A percentile compares a stretch with the other conserved stretches of the same genome.
phyloP scores from a whole-genome alignment of 306 rosid species.

The Delonix regia region DNA sequence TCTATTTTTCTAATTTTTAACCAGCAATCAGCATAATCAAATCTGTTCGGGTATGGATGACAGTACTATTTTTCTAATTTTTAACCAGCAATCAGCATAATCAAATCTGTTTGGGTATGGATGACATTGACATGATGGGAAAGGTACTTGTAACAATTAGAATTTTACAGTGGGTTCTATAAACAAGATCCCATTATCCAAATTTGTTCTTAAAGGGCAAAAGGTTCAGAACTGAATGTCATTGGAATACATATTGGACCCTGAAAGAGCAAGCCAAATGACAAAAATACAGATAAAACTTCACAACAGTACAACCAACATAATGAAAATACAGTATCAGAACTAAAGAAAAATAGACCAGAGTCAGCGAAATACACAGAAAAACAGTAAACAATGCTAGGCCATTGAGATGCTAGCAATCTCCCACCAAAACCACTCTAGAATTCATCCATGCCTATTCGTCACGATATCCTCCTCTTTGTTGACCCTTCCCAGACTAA shows the following conservation, averaged over 20 bases:
- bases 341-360: too few relatives aligned
- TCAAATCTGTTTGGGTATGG: neutral
- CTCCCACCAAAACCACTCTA: too few relatives aligned
- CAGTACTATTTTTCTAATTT: neutral
- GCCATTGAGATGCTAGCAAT: too few relatives aligned
- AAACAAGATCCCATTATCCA: constrained; percentile 23
- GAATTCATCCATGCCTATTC: too few relatives aligned
- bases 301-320: too few relatives aligned
- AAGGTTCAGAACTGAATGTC: neutral
- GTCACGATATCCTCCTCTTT: too few relatives aligned
- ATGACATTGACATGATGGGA: neutral
- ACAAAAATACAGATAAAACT: too few relatives aligned
- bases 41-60: neutral
- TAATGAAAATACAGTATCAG: too few relatives aligned
- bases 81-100: neutral
- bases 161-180: neutral
- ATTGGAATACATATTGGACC: neutral
- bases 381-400: too few relatives aligned
- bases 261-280: too few relatives aligned
- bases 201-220: constrained; percentile 7
- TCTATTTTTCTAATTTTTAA: neutral
- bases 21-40: neutral
- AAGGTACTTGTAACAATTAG: neutral
- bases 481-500: neutral
- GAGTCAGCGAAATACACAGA: too few relatives aligned